phyloP scores from a whole-genome alignment of 2,329 filamentous ascomycete species.

The Neocatenulostroma microsporum region DNA sequence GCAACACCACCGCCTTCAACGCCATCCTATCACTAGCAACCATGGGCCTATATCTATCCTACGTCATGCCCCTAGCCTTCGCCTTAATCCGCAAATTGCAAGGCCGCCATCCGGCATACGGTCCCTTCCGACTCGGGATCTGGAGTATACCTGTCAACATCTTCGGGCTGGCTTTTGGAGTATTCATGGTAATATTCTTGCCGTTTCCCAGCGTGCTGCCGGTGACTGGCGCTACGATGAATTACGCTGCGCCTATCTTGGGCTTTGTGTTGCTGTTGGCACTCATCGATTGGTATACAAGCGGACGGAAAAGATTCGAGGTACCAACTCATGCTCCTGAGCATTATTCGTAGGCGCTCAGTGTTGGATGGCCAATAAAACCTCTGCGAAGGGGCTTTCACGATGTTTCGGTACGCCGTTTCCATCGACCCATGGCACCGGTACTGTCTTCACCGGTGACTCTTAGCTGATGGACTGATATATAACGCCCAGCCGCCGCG shows the following conservation, averaged over 20 bases:
- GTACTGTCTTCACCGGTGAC: no score
- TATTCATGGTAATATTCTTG: slow-evolving; percentile 26
- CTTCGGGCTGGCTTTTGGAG: slow-evolving; percentile 32
- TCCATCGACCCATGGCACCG: no score
- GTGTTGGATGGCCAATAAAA: no score
- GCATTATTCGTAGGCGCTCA: no score
- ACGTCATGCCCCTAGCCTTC: slow-evolving; percentile 10
- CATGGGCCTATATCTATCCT: slow-evolving; percentile 7
- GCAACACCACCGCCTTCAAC: slow-evolving; percentile 16
- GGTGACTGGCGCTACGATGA: slow-evolving; percentile 11
- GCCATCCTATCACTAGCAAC: slow-evolving; percentile 6
- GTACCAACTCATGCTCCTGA: no score
- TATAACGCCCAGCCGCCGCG: no score
- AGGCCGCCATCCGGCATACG: slow-evolving; percentile 2
- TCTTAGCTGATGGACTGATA: no score
- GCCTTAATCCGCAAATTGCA: slow-evolving; percentile 14
- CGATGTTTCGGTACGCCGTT: no score
- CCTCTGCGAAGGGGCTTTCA: no score
- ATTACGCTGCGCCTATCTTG: slow-evolving; percentile 12
- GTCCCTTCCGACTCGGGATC: slow-evolving; percentile 10
- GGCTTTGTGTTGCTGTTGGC: slow-evolving; percentile 9
- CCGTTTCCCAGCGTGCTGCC: slow-evolving; percentile 9
- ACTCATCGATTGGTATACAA: slow-evolving; percentile 8
- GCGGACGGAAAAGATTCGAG: slow-evolving; percentile 7
- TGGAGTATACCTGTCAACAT: slow-evolving; percentile 11